Evolutionary conservation across 108 stramenopile species (phyloP).

Genomic region (Epithemia pelagica): DNA sequence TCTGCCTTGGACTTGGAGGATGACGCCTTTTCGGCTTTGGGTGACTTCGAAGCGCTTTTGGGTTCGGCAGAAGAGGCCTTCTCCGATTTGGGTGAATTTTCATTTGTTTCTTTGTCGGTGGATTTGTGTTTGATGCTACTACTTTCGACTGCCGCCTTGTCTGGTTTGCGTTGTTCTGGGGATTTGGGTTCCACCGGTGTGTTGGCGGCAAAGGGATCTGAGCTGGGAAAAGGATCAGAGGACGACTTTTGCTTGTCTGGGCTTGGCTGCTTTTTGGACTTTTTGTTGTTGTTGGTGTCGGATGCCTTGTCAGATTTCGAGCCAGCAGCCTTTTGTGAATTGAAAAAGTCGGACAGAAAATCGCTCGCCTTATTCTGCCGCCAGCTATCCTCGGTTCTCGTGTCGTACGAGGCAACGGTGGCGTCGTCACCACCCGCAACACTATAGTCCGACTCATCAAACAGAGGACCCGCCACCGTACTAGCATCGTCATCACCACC

Average conservation of each 20-base stretch:
- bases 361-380: neutral
- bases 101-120: neutral
- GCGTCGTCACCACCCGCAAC: neutral
- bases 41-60: neutral
- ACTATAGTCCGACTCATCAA: neutral
- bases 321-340: neutral
- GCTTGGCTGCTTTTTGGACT: no score
- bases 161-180: neutral
- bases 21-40: neutral
- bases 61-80: neutral
- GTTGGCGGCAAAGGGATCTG: neutral
- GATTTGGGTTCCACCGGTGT: neutral
- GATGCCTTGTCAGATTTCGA: neutral
- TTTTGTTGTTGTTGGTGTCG: neutral
- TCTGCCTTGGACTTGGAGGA: neutral
- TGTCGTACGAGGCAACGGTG: neutral
- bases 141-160: neutral
- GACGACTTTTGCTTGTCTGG: no score
- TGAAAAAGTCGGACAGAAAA: neutral
- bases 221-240: neutral
- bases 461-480: neutral
- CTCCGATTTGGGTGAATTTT: neutral
- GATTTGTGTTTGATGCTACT: no score
- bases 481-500: constrained; percentile 2
- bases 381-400: neutral